phyloP scores from a whole-genome alignment of 371 early-diverging fungal species.

The Saksenaea vasiformis region DNA sequence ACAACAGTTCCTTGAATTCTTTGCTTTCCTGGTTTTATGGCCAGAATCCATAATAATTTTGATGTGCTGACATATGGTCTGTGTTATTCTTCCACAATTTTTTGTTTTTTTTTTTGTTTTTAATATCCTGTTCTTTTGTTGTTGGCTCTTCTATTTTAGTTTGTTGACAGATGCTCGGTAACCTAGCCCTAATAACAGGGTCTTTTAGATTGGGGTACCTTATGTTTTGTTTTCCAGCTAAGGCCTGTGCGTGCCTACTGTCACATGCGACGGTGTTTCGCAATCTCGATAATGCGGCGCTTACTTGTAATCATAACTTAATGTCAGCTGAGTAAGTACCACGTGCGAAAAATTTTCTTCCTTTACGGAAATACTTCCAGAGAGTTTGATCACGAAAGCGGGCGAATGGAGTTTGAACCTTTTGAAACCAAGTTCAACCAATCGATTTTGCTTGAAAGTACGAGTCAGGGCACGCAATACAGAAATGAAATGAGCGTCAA shows the following conservation, averaged over 20 bases:
- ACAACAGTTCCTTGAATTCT: slow-evolving; percentile 6
- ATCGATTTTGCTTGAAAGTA: no score
- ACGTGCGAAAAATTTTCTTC: neutral
- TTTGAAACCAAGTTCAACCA: no score
- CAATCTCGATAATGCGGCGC: neutral
- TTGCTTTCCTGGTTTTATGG: slow-evolving; percentile 2
- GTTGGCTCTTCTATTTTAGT: neutral
- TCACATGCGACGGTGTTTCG: neutral
- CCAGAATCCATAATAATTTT: neutral
- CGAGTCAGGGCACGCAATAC: no score
- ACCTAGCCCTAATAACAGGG: neutral
- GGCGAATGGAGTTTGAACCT: no score
- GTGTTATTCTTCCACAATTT: neutral
- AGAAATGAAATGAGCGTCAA: no score
- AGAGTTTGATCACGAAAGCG: neutral
- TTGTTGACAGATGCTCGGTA: neutral
- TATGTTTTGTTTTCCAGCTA: neutral
- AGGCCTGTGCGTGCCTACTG: slow-evolving; percentile 3
- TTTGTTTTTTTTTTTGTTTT: neutral
- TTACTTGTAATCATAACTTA: neutral
- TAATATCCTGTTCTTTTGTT: neutral
- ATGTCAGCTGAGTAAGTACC: slow-evolving; percentile 3
- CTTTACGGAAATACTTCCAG: neutral
- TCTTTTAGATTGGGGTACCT: neutral
- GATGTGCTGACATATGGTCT: neutral